A percentile compares a stretch with the other conserved stretches of the same genome.
Evolutionary conservation across 2,329 filamentous ascomycete species (phyloP).

Genomic region (Aspergillus clavatus): DNA sequence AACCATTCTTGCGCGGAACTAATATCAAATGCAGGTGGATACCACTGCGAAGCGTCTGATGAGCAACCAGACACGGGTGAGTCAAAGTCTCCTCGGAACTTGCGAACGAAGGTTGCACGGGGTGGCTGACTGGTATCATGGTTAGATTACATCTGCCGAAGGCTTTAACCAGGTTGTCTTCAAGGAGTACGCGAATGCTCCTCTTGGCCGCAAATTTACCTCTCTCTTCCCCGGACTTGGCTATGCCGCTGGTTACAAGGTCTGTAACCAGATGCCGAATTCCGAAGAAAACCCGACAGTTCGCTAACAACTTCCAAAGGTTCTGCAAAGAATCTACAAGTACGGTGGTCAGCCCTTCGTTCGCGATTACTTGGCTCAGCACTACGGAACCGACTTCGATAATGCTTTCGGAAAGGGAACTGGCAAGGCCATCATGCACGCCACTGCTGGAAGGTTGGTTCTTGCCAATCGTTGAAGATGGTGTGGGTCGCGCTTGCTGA

Average conservation of each 20-base stretch:
- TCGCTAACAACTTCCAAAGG: slow-evolving; percentile 39
- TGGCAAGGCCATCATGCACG: slow-evolving; percentile 97
- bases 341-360: slow-evolving; percentile 96
- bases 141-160: slow-evolving; percentile 52
- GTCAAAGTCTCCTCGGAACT: slow-evolving; percentile 12
- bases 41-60: slow-evolving; percentile 98
- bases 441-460: slow-evolving; percentile 77
- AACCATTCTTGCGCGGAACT: slow-evolving; percentile 12
- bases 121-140: slow-evolving; percentile 16
- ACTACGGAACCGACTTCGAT: slow-evolving; percentile 83
- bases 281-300: neutral
- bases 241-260: slow-evolving; percentile 97
- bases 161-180: slow-evolving; percentile 91
- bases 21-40: slow-evolving; percentile 63
- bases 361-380: slow-evolving; percentile 74
- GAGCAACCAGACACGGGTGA: slow-evolving; percentile 84
- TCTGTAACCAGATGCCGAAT: slow-evolving; percentile 30
- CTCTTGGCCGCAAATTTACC: slow-evolving; percentile 73
- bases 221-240: slow-evolving; percentile 95
- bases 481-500: slow-evolving; percentile 4
- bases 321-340: slow-evolving; percentile 96
- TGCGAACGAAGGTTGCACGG: neutral
- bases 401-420: slow-evolving; percentile 89
- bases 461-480: neutral
- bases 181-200: slow-evolving; percentile 74